Evolutionary conservation across 371 early-diverging fungal species (phyloP).

Genomic region (Mortierella polycephala): DNA sequence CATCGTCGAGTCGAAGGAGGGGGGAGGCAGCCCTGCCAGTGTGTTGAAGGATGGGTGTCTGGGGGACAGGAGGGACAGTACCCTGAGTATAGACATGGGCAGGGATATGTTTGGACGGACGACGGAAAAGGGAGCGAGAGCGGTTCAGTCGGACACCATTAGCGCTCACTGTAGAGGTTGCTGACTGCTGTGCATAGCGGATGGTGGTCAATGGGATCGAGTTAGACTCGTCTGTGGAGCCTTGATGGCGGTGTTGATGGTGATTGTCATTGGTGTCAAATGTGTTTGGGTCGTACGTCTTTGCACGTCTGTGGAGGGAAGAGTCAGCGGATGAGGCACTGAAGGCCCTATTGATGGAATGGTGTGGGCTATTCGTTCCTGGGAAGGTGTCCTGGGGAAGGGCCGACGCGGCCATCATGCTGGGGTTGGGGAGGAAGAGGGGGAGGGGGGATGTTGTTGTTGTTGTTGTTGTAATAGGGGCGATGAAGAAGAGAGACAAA

Average conservation of each 20-base stretch:
- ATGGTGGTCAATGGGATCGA: conserved; percentile 40
- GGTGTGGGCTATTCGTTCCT: conserved; percentile 6
- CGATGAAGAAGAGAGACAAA: not conserved
- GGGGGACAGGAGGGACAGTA: conserved; percentile 44
- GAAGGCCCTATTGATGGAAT: conserved; percentile 29
- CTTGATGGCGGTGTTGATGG: not conserved
- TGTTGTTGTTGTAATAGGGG: not conserved
- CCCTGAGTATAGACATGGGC: conserved; percentile 42
- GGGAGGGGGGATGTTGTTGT: not conserved
- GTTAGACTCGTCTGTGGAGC: conserved; percentile 19
- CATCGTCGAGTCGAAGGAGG: conserved; percentile 41
- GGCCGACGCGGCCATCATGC: conserved; percentile 38
- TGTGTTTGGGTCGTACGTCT: conserved; percentile 38
- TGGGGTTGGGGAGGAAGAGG: conserved; percentile 1
- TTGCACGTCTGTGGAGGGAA: conserved; percentile 27
- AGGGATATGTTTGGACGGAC: conserved; percentile 20
- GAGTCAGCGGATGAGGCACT: conserved; percentile 26
- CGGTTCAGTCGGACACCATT: conserved; percentile 27
- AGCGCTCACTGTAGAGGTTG: not conserved
- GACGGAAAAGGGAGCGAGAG: conserved; percentile 49
- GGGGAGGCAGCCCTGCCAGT: conserved; percentile 41
- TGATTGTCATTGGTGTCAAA: conserved; percentile 4
- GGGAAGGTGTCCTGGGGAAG: conserved; percentile 13
- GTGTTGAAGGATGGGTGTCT: conserved; percentile 44
- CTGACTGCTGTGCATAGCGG: conserved; percentile 17